Evolutionary conservation across 2,329 filamentous ascomycete species (phyloP).

Genomic region (Sporothrix protearum): DNA sequence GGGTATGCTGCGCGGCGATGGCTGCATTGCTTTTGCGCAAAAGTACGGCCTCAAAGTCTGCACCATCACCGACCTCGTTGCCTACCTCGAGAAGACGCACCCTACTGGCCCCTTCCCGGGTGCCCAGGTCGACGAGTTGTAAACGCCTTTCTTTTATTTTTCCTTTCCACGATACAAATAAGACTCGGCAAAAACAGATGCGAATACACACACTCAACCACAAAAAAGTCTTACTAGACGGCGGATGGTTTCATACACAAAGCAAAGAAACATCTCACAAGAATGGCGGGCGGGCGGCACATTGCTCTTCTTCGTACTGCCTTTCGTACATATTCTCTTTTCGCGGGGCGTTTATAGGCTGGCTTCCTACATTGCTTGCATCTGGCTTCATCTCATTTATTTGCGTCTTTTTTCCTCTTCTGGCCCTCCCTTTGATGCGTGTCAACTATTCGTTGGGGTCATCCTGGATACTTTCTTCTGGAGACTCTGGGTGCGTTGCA

Average conservation of each 20-base stretch:
- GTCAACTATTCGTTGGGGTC: neutral
- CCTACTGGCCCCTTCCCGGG: slow-evolving; percentile 38
- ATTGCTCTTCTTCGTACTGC: neutral
- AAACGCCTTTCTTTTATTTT: neutral
- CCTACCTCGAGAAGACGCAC: slow-evolving; percentile 73
- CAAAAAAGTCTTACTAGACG: neutral
- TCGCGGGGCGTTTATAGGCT: slow-evolving; percentile 9
- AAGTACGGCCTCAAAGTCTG: slow-evolving; percentile 88
- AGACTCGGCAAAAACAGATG: neutral
- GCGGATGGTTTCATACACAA: neutral
- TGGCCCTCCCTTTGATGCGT: neutral
- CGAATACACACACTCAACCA: neutral
- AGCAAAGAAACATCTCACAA: neutral
- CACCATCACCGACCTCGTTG: slow-evolving; percentile 87
- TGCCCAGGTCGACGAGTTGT: slow-evolving; percentile 27
- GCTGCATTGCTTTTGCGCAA: slow-evolving; percentile 81
- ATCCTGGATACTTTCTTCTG: neutral
- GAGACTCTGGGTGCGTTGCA: neutral
- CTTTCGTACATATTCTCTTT: slow-evolving; percentile 3
- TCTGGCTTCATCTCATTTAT: neutral
- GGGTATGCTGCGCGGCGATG: slow-evolving; percentile 91
- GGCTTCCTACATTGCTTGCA: neutral
- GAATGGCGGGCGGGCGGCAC: neutral
- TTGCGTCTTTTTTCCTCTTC: neutral
- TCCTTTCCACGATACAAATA: neutral